Conservation (phyloP, 139 green algal genomes). For the Chlorella sp. region DNA sequence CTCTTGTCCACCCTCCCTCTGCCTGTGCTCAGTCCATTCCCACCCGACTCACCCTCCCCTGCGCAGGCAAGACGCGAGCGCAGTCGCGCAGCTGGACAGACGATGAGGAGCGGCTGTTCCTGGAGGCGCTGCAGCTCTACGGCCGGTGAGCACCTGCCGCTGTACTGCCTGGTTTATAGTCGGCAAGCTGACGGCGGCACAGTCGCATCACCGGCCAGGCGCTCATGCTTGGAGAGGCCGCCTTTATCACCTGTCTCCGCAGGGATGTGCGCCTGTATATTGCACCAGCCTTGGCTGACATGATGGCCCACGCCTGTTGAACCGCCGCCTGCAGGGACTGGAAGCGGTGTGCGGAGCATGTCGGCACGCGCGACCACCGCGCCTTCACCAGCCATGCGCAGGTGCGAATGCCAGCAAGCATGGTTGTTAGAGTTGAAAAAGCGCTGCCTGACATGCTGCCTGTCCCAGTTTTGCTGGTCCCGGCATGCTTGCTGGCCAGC, state of each 20-base stretch:
- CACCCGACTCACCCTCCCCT: neutral
- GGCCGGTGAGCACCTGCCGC: constrained; percentile 55
- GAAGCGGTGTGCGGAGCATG: constrained; percentile 63
- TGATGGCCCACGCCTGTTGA: neutral
- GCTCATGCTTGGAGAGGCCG: too few relatives aligned
- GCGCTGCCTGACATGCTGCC: too few relatives aligned
- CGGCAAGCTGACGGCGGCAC: too few relatives aligned
- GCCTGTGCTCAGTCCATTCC: too few relatives aligned
- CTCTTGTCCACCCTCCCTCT: neutral
- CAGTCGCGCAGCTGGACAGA: constrained; percentile 67
- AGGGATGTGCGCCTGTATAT: too few relatives aligned
- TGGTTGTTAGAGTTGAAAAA: too few relatives aligned
- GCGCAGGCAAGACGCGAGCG: constrained; percentile 47
- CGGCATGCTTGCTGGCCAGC: neutral
- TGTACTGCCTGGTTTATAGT: too few relatives aligned
- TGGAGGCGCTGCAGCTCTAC: constrained; percentile 66
- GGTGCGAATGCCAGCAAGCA: neutral
- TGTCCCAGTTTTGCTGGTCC: too few relatives aligned
- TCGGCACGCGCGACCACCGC: constrained; percentile 69
- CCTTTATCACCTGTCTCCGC: too few relatives aligned
- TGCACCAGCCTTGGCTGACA: too few relatives aligned
- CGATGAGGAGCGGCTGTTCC: constrained; percentile 80
- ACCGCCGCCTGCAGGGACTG: constrained; percentile 55
- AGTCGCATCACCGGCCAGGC: too few relatives aligned
- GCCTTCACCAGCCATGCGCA: constrained; percentile 73